These are phyloP conservation scores for Ceratocystiopsis sp. DNA, from an alignment of 2,329 filamentous ascomycete species.

Conservation along the genomic window DNA sequence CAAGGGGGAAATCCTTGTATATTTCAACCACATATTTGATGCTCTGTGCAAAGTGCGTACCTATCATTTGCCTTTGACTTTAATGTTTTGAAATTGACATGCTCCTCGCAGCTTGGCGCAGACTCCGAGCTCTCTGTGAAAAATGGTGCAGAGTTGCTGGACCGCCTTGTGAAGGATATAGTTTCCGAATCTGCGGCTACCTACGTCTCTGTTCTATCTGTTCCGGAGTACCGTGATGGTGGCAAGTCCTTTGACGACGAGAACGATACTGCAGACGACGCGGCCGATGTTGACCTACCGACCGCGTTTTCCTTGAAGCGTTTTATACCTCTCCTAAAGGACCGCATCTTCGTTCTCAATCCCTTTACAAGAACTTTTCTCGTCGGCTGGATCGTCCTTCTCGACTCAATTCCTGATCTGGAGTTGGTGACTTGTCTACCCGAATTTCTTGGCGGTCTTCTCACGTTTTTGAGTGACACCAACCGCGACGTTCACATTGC, in stretches of 20 bases:
- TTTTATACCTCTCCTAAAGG: conserved; percentile 86
- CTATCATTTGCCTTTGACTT: not conserved
- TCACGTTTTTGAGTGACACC: conserved; percentile 82
- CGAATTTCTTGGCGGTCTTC: conserved; percentile 73
- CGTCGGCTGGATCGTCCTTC: conserved; percentile 84
- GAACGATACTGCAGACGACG: conserved; percentile 24
- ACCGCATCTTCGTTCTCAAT: conserved; percentile 85
- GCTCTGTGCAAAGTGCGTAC: conserved; percentile 74
- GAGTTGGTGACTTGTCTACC: conserved; percentile 88
- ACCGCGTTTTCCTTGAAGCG: conserved; percentile 82
- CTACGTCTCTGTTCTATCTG: conserved; percentile 76
- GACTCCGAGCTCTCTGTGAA: conserved; percentile 96
- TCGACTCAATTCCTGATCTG: conserved; percentile 92
- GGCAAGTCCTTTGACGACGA: conserved; percentile 14
- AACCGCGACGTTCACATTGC: conserved; percentile 91
- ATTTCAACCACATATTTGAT: conserved; percentile 98
- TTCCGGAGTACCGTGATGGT: conserved; percentile 17
- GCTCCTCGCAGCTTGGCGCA: conserved; percentile 54
- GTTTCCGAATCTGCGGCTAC: conserved; percentile 88
- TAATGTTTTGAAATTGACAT: not conserved
- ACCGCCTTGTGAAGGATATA: conserved; percentile 90
- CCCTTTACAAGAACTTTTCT: conserved; percentile 90
- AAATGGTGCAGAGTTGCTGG: conserved; percentile 88
- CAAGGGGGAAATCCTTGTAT: conserved; percentile 90
- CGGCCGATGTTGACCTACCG: conserved; percentile 35